These are phyloP conservation scores for Chrysanthemum seticuspe DNA, from an alignment of 129 eudicot genomes.

Conservation along the genomic window DNA sequence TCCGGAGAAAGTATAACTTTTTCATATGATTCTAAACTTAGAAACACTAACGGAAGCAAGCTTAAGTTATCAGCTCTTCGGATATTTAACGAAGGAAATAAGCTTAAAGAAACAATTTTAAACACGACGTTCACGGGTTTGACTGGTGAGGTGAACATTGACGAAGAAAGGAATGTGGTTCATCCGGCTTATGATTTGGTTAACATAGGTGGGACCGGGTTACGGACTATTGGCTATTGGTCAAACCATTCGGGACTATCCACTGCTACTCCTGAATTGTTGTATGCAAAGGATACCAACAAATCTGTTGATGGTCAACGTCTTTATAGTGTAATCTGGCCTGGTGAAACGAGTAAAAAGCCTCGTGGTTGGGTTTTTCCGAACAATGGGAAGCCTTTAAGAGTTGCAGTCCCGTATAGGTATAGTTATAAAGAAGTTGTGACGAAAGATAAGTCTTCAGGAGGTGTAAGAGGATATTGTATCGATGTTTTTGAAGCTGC, in stretches of 20 bases:
- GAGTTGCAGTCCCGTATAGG: slow-evolving; percentile 82
- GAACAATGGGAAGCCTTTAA: slow-evolving; percentile 75
- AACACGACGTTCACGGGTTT: slow-evolving; percentile 58
- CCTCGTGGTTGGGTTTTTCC: slow-evolving; percentile 99
- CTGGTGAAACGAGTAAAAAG: slow-evolving; percentile 61
- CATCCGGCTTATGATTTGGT: slow-evolving; percentile 75
- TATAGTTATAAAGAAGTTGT: slow-evolving; percentile 66
- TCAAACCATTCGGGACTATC: slow-evolving; percentile 84
- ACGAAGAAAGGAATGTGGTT: slow-evolving; percentile 58
- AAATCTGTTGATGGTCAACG: slow-evolving; percentile 41
- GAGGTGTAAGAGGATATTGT: slow-evolving; percentile 78
- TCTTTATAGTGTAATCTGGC: slow-evolving; percentile 79
- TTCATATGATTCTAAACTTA: slow-evolving; percentile 60
- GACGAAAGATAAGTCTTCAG: slow-evolving; percentile 64
- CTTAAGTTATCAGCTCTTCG: slow-evolving; percentile 54
- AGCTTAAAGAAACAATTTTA: slow-evolving; percentile 51
- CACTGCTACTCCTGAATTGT: slow-evolving; percentile 58
- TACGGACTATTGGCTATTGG: slow-evolving; percentile 77
- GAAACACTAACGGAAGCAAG: slow-evolving; percentile 35
- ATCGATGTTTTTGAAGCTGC: slow-evolving; percentile 98
- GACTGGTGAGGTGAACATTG: slow-evolving; percentile 66
- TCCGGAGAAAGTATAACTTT: slow-evolving; percentile 53
- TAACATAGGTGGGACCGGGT: slow-evolving; percentile 73
- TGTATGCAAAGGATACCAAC: slow-evolving; percentile 53
- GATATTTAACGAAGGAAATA: slow-evolving; percentile 60